A percentile compares a stretch with the other conserved stretches of the same genome.
These are phyloP conservation scores for Ceratocystiopsis brevicomis DNA, from an alignment of 2,329 filamentous ascomycete species.

Conservation along the genomic window DNA sequence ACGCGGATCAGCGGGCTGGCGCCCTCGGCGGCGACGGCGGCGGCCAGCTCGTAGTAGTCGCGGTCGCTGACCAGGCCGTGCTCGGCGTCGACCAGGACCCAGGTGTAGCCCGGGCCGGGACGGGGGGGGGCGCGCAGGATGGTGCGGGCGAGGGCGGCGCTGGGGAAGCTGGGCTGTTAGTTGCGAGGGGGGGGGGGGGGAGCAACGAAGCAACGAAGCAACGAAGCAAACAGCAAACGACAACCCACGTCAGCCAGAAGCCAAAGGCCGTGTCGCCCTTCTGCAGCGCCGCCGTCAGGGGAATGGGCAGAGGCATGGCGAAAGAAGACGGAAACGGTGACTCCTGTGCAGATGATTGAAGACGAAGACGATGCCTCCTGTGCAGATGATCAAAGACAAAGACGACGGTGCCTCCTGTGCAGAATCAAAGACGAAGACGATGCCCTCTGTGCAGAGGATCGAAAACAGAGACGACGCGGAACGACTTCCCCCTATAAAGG, in stretches of 20 bases:
- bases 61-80: constrained; percentile 20
- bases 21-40: constrained; percentile 20
- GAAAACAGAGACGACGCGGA: too few relatives aligned
- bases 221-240: too few relatives aligned
- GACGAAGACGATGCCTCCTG: too few relatives aligned
- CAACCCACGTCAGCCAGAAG: constrained; percentile 10
- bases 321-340: too few relatives aligned
- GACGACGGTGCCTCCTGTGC: too few relatives aligned
- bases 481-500: too few relatives aligned
- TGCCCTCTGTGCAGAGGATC: too few relatives aligned
- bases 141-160: constrained; percentile 7
- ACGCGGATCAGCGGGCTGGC: constrained; percentile 26
- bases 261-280: constrained; percentile 5
- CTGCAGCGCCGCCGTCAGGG: neutral
- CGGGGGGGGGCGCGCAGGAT: constrained; percentile 6
- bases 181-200: too few relatives aligned
- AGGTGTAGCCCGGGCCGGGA: constrained; percentile 8
- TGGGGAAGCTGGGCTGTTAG: constrained; percentile 4
- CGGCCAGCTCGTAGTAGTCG: constrained; percentile 17
- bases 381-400: too few relatives aligned
- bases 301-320: neutral
- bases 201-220: too few relatives aligned
- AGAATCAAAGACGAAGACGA: too few relatives aligned
- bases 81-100: constrained; percentile 21
- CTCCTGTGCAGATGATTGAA: too few relatives aligned